Conservation (phyloP, 371 early-diverging fungal genomes). For the Umbelopsis sp. region DNA sequence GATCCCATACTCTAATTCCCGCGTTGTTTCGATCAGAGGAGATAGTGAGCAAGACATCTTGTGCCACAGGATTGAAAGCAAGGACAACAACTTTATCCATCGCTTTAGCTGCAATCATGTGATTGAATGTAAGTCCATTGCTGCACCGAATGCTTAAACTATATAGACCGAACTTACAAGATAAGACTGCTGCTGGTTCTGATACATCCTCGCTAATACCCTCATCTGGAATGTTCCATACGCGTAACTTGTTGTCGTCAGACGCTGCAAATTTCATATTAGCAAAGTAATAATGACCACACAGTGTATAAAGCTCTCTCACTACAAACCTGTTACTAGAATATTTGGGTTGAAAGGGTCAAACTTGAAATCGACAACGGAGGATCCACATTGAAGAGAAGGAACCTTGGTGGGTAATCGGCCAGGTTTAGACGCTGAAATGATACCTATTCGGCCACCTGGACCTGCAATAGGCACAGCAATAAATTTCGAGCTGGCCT, state of each 20-base stretch:
- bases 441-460: conserved; percentile 81
- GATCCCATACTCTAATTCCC: conserved; percentile 58
- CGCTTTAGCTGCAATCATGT: conserved; percentile 24
- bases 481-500: conserved; percentile 63
- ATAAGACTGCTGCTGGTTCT: conserved; percentile 28
- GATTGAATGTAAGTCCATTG: neutral
- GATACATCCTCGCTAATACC: conserved; percentile 50
- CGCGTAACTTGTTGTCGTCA: conserved; percentile 73
- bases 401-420: conserved; percentile 71
- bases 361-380: conserved; percentile 64
- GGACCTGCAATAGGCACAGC: conserved; percentile 76
- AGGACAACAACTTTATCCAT: conserved; percentile 67
- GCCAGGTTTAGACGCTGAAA: conserved; percentile 65
- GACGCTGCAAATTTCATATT: conserved; percentile 37
- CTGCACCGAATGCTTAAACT: neutral
- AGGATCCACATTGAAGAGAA: conserved; percentile 57
- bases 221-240: conserved; percentile 73
- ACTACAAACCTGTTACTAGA: conserved; percentile 53
- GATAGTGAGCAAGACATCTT: conserved; percentile 57
- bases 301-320: neutral
- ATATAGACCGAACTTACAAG: conserved; percentile 24
- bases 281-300: neutral
- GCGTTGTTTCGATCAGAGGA: conserved; percentile 56
- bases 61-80: conserved; percentile 67
- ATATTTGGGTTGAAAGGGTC: conserved; percentile 70